phyloP scores from a whole-genome alignment of 2,329 filamentous ascomycete genomes.

The Coniochaeta pulveracea region DNA sequence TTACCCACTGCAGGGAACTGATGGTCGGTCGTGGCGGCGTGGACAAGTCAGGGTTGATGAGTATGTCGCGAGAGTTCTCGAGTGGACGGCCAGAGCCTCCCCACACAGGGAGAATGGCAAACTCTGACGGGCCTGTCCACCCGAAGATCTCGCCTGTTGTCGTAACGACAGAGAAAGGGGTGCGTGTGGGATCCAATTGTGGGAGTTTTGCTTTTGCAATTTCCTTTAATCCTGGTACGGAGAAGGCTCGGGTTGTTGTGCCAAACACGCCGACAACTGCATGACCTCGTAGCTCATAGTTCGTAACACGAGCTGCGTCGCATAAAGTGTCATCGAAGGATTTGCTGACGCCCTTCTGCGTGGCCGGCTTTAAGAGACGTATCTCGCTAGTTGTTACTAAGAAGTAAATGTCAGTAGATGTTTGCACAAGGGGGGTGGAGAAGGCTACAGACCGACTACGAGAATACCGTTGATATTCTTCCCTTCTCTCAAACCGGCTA shows the following conservation, averaged over 20 bases:
- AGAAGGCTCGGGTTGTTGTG: constrained; percentile 70
- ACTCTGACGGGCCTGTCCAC: constrained; percentile 81
- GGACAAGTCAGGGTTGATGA: constrained; percentile 66
- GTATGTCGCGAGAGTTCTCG: constrained; percentile 53
- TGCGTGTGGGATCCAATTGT: constrained; percentile 64
- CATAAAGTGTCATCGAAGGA: constrained; percentile 77
- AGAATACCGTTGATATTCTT: constrained; percentile 68
- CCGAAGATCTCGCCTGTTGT: constrained; percentile 72
- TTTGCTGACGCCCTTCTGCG: constrained; percentile 82
- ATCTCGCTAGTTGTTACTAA: constrained; percentile 58
- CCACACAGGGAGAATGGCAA: constrained; percentile 76
- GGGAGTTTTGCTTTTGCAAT: constrained; percentile 58
- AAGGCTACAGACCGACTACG: constrained; percentile 49
- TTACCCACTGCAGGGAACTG: constrained; percentile 91
- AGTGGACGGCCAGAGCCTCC: constrained; percentile 54
- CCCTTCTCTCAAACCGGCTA: constrained; percentile 68
- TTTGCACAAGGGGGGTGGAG: background rate
- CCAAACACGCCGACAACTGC: constrained; percentile 78
- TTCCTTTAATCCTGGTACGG: constrained; percentile 80
- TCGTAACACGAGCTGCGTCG: constrained; percentile 66
- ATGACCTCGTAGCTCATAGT: constrained; percentile 63
- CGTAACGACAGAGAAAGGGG: constrained; percentile 58
- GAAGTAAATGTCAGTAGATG: background rate
- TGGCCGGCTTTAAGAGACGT: constrained; percentile 80
- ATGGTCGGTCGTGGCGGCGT: constrained; percentile 82